Evolutionary conservation across 2,329 filamentous ascomycete species (phyloP).

Genomic region (Colletotrichum trifolii): DNA sequence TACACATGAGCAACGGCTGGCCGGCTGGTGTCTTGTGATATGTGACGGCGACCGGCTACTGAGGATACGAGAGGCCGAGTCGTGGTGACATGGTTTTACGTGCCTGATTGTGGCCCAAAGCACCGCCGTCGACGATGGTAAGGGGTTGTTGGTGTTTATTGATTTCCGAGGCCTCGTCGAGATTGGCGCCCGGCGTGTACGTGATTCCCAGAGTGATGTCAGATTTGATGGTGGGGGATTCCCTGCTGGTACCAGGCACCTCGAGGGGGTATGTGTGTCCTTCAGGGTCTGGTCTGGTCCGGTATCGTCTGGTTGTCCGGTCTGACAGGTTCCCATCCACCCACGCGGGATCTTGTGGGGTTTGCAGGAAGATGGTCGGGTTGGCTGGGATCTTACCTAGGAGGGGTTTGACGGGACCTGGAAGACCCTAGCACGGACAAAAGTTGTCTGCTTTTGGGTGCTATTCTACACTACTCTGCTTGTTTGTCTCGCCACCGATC

Average conservation of each 20-base stretch:
- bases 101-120: constrained; percentile 31
- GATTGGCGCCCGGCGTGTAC: constrained; percentile 3
- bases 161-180: neutral
- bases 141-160: neutral
- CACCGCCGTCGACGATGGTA: neutral
- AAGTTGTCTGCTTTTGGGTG: neutral
- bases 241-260: neutral
- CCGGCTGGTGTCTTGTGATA: constrained; percentile 1
- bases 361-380: constrained; percentile 25
- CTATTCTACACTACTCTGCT: neutral
- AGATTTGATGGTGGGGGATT: constrained; percentile 1
- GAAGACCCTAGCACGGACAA: constrained; percentile 23
- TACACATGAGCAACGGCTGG: no score
- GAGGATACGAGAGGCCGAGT: constrained; percentile 16
- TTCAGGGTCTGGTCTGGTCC: constrained; percentile 24
- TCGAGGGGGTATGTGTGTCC: neutral
- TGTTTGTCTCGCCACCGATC: constrained; percentile 17
- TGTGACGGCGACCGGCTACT: constrained; percentile 1
- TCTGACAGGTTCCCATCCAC: constrained; percentile 2
- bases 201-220: neutral
- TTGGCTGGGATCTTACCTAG: constrained; percentile 12
- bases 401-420: constrained; percentile 10
- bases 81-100: constrained; percentile 18
- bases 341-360: constrained; percentile 34
- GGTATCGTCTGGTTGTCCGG: neutral